Evolutionary conservation across 352 stramenopile species (phyloP), one percentile per base, ranked within the genome.

Genomic region (Phytophthora nicotianae): DNA sequence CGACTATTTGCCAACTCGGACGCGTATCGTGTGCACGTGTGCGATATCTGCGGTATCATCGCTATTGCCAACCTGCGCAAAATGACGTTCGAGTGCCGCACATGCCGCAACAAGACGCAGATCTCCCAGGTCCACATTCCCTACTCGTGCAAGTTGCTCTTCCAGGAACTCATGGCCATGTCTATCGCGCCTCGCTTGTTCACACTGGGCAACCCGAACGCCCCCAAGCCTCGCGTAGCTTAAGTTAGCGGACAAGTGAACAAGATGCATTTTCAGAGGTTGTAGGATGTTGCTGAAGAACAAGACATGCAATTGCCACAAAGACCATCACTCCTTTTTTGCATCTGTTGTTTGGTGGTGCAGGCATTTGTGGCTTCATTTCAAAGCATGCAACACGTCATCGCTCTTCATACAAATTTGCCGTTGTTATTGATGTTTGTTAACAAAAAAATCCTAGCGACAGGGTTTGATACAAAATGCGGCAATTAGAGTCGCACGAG

Each of bases 101-200:
- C 90, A 29, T 98, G 93, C 73, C 86, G 88, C 52, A 97, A 96
- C 77, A 97, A 97, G 78, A 98, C 97, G 55, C 81, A 97, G 75
- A 96, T 98, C 72, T 96, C 88, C 11, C 91, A 98, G 67, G 86
- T 99, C 49, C 90, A 99, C 80, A 99, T 99, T 59, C 98, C 98
- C 29, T 99, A 99, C 79, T 98, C 98, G 33, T 99, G 97, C 75
- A 99, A 99, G 74, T 86, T 99, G 56, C 86, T 99, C 14, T 99
- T 99, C 78, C 98, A 99, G 81, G 98, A 99, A 83, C 90, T 99
- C 72, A 98, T 98, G 90, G 88, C 97, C 33, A 99, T 99, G 98
- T 98, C 91, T 55, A 99, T 99, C 73, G 96, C 95, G 49, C 97
- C 98, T 38, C 90, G 97, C 33, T 96, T 99, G 41, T 99, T 98